Evolutionary conservation across 1,284 basidiomycete genomes (phyloP).

Genomic region (Trichosporon faecale): DNA sequence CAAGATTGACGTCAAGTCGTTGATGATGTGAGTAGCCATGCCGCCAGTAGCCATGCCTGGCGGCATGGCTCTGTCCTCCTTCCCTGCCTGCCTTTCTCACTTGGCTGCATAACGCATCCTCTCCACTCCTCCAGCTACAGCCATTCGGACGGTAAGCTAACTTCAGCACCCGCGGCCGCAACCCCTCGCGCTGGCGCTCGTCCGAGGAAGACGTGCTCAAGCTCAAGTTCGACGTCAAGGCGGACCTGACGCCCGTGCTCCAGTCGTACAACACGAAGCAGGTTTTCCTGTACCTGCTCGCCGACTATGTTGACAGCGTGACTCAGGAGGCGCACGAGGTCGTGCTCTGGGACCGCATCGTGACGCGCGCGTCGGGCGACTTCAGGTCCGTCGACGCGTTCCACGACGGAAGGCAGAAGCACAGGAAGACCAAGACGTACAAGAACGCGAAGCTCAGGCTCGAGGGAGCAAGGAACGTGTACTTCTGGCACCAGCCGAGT

Average conservation of each 20-base stretch:
- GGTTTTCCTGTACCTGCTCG: conserved; percentile 52
- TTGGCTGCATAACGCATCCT: no score
- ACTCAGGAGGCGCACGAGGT: conserved; percentile 41
- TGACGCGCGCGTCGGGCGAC: conserved; percentile 40
- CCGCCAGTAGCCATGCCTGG: no score
- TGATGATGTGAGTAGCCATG: conserved; percentile 51
- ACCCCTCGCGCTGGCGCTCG: conserved; percentile 37
- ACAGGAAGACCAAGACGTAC: conserved; percentile 14
- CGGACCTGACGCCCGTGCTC: conserved; percentile 50
- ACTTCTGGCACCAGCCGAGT: conserved; percentile 45
- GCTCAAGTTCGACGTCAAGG: conserved; percentile 48
- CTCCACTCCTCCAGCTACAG: no score
- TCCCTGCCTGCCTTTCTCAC: no score
- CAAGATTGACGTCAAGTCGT: conserved; percentile 43
- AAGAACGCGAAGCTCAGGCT: conserved; percentile 35
- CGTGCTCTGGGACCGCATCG: conserved; percentile 53
- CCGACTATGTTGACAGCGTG: conserved; percentile 39
- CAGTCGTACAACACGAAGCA: conserved; percentile 54
- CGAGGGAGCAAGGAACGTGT: conserved; percentile 46
- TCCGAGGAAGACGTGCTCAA: conserved; percentile 48
- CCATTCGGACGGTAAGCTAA: conserved; percentile 14
- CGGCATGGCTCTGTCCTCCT: no score
- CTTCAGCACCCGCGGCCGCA: conserved; percentile 38
- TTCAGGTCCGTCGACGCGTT: conserved; percentile 41
- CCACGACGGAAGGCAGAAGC: conserved; percentile 21